Conservation (phyloP, 2,329 filamentous ascomycete species). For the Paraphoma sp. region DNA sequence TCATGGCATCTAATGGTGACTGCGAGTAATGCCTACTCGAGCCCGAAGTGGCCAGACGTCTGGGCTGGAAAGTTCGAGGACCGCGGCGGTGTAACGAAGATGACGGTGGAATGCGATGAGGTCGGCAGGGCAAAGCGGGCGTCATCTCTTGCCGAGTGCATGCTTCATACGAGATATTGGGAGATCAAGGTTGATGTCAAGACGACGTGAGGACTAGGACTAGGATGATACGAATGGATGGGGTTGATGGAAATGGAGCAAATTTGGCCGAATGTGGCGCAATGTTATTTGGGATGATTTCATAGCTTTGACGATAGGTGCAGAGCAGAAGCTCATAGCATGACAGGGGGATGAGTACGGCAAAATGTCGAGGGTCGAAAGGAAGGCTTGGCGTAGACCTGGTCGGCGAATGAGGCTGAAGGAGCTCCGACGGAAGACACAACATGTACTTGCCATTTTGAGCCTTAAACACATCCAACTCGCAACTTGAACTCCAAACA, state of each 20-base stretch:
- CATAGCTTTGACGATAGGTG: no score
- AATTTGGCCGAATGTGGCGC: neutral
- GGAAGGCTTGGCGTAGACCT: slow-evolving; percentile 7
- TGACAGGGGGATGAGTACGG: no score
- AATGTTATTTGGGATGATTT: neutral
- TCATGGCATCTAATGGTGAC: slow-evolving; percentile 21
- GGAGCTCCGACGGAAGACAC: slow-evolving; percentile 35
- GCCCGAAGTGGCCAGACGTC: slow-evolving; percentile 19
- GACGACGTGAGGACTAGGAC: slow-evolving; percentile 1
- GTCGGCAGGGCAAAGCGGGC: slow-evolving; percentile 12
- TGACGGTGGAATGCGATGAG: slow-evolving; percentile 17
- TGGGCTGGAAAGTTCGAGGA: slow-evolving; percentile 24
- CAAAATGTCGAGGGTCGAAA: no score
- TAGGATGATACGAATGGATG: neutral
- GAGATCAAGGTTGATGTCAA: slow-evolving; percentile 13
- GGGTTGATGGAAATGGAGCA: neutral
- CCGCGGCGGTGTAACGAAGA: slow-evolving; percentile 14
- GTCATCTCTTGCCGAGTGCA: slow-evolving; percentile 1
- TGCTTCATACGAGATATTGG: slow-evolving; percentile 18
- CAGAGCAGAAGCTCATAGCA: no score
- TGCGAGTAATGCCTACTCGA: slow-evolving; percentile 16
- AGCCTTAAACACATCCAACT: slow-evolving; percentile 20
- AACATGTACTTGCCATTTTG: slow-evolving; percentile 37
- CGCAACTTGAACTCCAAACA: slow-evolving; percentile 9
- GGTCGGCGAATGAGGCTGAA: slow-evolving; percentile 27